Base-by-base conservation (phyloP, 305 asterid genomes). In the Fraxinus baroniana region DNA sequence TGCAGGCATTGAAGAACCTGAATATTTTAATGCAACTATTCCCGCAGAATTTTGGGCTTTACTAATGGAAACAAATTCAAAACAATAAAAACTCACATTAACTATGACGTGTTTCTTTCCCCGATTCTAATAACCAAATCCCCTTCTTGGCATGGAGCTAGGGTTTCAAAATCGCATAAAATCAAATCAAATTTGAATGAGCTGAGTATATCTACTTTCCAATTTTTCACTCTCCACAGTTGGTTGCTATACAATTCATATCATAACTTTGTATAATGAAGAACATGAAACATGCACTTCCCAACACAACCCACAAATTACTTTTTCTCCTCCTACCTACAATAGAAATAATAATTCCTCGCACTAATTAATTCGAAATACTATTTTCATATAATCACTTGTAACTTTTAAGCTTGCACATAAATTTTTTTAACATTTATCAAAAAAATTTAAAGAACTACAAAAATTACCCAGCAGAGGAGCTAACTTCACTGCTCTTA, bases 391-490 rank as follows among this genome's bases (percentile, higher is more conserved):
- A 6, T 57, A 57, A 57, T 57, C 20, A 15, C 68, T 57, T 2
- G 12, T 57, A 62, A 62, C 1, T 24, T 8, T 64, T 9, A 22
- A 1, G 17, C 35, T 64, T 10, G 32, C 7, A 22, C 73, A 3
- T 20, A 64, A 64, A 3, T 22, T 64, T 22, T 7, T 41, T 41
- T 0, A 41, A 64, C 3, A 2, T 13, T 64, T 1, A 64, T 64
- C 17, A 41, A 2, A 18, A 60, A 60, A 64, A 2, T 24, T 7
- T 24, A 30, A 64, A 64, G 35, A 64, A 9, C n/a, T 24, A 9
- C 9, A 79, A 28, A 28, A 66, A 5, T 85, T 82, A 88, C 91
- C 82, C 87, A 28, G 77, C 41, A 30, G 74, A 8, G 55, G 83
- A 77, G 76, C 84, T 36, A 28, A 22, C 24, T 62, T 64, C 88